phyloP scores from a whole-genome alignment of 768 basidiomycete genomes.

The Kwoniella dendrophila region DNA sequence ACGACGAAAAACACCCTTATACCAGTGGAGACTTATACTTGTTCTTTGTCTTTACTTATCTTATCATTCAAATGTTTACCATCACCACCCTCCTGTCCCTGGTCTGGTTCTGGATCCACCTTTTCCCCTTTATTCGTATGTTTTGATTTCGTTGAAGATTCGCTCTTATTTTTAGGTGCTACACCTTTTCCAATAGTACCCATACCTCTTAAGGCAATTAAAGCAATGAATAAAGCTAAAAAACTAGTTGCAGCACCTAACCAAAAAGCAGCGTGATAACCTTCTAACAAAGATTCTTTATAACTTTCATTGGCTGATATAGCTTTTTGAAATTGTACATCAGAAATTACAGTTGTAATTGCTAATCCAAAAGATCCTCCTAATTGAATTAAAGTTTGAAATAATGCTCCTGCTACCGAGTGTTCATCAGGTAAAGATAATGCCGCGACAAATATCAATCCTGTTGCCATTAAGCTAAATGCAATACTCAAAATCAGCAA shows the following conservation, averaged over 20 bases:
- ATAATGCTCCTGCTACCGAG: slow-evolving; percentile 44
- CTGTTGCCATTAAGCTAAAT: slow-evolving; percentile 47
- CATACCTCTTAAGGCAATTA: slow-evolving; percentile 44
- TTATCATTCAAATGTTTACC: too few species aligned
- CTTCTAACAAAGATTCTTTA: slow-evolving; percentile 27
- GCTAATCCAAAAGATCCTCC: slow-evolving; percentile 49
- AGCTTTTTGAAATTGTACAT: slow-evolving; percentile 24
- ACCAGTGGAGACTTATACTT: too few species aligned
- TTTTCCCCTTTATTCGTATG: too few species aligned
- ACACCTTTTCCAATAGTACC: slow-evolving; percentile 34
- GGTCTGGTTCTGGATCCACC: too few species aligned
- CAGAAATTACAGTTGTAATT: slow-evolving; percentile 42
- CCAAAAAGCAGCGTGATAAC: slow-evolving; percentile 48
- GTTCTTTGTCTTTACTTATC: too few species aligned
- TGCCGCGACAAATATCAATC: slow-evolving; percentile 45
- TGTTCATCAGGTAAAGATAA: slow-evolving; percentile 45
- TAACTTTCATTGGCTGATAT: slow-evolving; percentile 9
- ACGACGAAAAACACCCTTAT: too few species aligned
- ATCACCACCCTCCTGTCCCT: too few species aligned
- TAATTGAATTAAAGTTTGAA: slow-evolving; percentile 48
- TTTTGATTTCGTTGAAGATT: too few species aligned
- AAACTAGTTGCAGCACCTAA: slow-evolving; percentile 45
- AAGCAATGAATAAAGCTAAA: slow-evolving; percentile 32
- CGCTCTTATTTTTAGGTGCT: slow-evolving; percentile 3
- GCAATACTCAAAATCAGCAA: not conserved